Percentiles rank a stretch among this genome's conserved stretches.
Evolutionary conservation across 805 yeast genomes (phyloP).

Genomic region (Allodekkera sacchari): DNA sequence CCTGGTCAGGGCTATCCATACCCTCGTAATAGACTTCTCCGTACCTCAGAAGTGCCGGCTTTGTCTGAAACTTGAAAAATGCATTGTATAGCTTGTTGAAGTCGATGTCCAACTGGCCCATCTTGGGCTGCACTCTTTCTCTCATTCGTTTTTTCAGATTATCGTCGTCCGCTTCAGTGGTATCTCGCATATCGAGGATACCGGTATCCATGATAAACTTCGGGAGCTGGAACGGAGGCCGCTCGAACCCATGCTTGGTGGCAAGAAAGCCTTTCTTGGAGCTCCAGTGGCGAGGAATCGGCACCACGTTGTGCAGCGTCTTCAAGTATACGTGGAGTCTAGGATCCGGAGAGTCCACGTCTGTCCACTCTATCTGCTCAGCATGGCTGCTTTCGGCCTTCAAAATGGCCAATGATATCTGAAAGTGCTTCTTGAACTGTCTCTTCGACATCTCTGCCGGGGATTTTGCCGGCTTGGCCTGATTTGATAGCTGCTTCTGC

Average conservation of each 20-base stretch:
- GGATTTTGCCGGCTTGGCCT: slow-evolving; percentile 5
- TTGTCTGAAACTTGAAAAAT: slow-evolving; percentile 72
- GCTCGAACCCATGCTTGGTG: slow-evolving; percentile 55
- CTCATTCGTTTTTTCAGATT: slow-evolving; percentile 67
- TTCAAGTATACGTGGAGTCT: slow-evolving; percentile 55
- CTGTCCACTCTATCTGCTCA: slow-evolving; percentile 77
- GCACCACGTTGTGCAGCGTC: slow-evolving; percentile 54
- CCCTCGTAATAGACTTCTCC: slow-evolving; percentile 84
- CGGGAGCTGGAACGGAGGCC: slow-evolving; percentile 71
- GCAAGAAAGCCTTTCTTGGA: slow-evolving; percentile 67
- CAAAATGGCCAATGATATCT: slow-evolving; percentile 58
- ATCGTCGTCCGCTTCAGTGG: slow-evolving; percentile 34
- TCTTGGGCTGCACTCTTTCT: slow-evolving; percentile 80
- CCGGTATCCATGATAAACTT: slow-evolving; percentile 74
- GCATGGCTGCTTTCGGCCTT: slow-evolving; percentile 59
- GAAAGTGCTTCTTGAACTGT: slow-evolving; percentile 42
- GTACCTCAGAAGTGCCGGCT: slow-evolving; percentile 56
- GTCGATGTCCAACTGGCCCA: slow-evolving; percentile 82
- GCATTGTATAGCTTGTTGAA: slow-evolving; percentile 77
- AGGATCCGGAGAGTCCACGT: slow-evolving; percentile 80
- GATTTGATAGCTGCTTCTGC: not conserved
- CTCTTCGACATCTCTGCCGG: slow-evolving; percentile 32
- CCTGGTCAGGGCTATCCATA: slow-evolving; percentile 27
- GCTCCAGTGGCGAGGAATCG: slow-evolving; percentile 83
- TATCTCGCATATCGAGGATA: slow-evolving; percentile 76